Evolutionary conservation across 768 basidiomycete species (phyloP), one percentile per base, ranked within the genome.

Genomic region (Galerina marginata): DNA sequence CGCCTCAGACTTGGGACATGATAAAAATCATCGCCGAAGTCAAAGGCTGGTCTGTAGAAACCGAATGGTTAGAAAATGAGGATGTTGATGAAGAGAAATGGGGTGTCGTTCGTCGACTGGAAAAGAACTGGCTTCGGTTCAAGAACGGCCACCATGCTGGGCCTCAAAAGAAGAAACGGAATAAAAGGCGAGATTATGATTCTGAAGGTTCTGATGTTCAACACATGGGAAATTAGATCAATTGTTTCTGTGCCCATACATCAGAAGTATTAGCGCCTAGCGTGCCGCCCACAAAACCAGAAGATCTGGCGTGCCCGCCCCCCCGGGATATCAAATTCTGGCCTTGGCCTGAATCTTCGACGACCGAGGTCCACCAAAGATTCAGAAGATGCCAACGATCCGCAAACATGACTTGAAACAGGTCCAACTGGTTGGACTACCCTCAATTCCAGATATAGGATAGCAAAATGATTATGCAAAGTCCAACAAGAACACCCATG

Each of bases 401-500:
- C 20, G 36, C 36, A 38, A 15, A 37, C 29, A 33, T 5, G 5
- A 33, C 29, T 33, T 10, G 45, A 37, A 49, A 55, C 39, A 16
- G 33, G 29, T n/a, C 25, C 48, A 25, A 56, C 3, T 7, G 11
- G 14, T 15, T 54, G 10, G 46, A n/a, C 7, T 20, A 16, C 14
- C 7, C 47, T 72, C 69, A 79, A 64, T 75, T 74, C 81, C 82
- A 84, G 54, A 83, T 61, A 66, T 82, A 84, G 15, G 79, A 78
- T 45, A 86, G 60, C 20, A 84, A 70, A 40, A 83, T 67, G 42
- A 99, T 78, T 43, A 88, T 79, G 73, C 94, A 94, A 25, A 92
- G 71, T n/a, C 92, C 95, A 67, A 96, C 90, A n/a, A 97, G 79
- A 58, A 87, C 77, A 9, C 95, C 96, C 72, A 99, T 74, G 65